phyloP scores from a whole-genome alignment of 2,329 filamentous ascomycete genomes.

The Hypoxylon sp. region DNA sequence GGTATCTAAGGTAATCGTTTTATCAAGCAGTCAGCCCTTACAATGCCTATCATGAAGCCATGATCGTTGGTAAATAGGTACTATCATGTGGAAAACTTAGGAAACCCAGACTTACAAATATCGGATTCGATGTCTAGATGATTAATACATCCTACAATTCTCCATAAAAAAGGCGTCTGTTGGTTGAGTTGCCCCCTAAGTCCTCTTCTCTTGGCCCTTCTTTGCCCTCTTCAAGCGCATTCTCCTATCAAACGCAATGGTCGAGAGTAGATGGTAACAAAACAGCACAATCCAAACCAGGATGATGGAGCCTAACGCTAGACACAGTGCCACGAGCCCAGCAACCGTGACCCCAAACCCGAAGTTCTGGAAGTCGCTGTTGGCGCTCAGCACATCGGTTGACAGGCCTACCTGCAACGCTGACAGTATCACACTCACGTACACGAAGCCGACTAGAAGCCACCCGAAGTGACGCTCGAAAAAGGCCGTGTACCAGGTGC shows the following conservation, averaged over 20 bases:
- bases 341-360: conserved; percentile 47
- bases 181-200: not conserved
- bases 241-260: conserved; percentile 34
- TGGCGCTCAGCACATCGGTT: conserved; percentile 42
- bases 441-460: conserved; percentile 52
- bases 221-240: conserved; percentile 18
- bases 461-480: conserved; percentile 57
- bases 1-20: not conserved
- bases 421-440: conserved; percentile 56
- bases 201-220: conserved; percentile 9
- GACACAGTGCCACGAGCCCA: conserved; percentile 42
- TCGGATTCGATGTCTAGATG: not conserved
- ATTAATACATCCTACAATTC: not conserved
- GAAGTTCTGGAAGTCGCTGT: conserved; percentile 44
- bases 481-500: conserved; percentile 55
- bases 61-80: not conserved
- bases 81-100: not conserved
- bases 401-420: conserved; percentile 57
- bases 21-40: not conserved
- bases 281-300: conserved; percentile 47
- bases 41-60: not conserved
- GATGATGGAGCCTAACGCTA: conserved; percentile 34
- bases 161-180: not conserved
- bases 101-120: not conserved
- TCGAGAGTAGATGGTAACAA: conserved; percentile 48